phyloP scores from a whole-genome alignment of 768 basidiomycete genomes.

The Tulasnella sp. region DNA sequence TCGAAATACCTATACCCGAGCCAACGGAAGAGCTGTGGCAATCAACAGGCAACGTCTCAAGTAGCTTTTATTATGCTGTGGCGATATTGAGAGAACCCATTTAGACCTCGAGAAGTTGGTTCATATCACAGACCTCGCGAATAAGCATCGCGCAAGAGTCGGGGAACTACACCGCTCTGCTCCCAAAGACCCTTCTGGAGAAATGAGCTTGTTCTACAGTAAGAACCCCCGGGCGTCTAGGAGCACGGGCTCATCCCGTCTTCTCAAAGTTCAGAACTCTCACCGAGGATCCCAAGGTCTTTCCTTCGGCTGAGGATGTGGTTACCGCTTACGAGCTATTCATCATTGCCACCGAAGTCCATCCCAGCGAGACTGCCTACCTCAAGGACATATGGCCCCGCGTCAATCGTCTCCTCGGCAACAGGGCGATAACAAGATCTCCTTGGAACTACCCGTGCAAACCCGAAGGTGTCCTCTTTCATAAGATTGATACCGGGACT shows the following conservation, averaged over 20 bases:
- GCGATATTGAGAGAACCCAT: too few relatives aligned
- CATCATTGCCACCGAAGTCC: neutral
- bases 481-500: neutral
- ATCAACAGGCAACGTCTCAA: too few relatives aligned
- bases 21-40: too few relatives aligned
- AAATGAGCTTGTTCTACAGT: too few relatives aligned
- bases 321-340: neutral
- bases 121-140: too few relatives aligned
- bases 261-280: slow-evolving; percentile 13
- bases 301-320: slow-evolving; percentile 5
- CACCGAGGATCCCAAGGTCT: neutral
- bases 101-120: too few relatives aligned
- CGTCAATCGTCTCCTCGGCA: neutral
- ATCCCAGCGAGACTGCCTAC: neutral
- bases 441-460: neutral
- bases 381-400: neutral
- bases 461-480: neutral
- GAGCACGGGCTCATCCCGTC: neutral
- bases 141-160: too few relatives aligned
- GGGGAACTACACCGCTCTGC: too few relatives aligned
- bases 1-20: too few relatives aligned
- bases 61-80: too few relatives aligned
- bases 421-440: neutral
- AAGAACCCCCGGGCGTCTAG: neutral
- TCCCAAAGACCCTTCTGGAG: too few relatives aligned